Evolutionary conservation across 805 yeast genomes (phyloP).

Genomic region (Ogataea paradorogensis): DNA sequence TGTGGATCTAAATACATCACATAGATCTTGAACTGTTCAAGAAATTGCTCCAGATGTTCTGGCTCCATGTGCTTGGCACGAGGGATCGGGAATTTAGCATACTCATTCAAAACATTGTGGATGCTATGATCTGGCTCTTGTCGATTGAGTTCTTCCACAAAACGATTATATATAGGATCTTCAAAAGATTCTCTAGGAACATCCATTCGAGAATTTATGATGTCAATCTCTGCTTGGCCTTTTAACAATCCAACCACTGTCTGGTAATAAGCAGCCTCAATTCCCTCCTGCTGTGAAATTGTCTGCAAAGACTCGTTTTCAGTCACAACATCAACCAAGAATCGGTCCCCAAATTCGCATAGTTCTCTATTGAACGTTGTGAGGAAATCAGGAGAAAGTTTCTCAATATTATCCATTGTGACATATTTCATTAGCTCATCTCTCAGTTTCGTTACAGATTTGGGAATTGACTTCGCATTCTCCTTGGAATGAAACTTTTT

Average conservation of each 20-base stretch:
- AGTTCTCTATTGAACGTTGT: slow-evolving; percentile 13
- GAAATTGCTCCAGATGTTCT: slow-evolving; percentile 22
- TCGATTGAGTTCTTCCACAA: slow-evolving; percentile 9
- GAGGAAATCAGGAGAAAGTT: slow-evolving; percentile 20
- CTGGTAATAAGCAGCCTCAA: slow-evolving; percentile 19
- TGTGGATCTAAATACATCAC: slow-evolving; percentile 11
- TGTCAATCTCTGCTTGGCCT: slow-evolving; percentile 15
- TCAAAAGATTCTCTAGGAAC: slow-evolving; percentile 11
- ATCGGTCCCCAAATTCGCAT: slow-evolving; percentile 21
- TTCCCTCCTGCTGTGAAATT: slow-evolving; percentile 15
- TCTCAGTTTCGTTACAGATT: slow-evolving; percentile 12
- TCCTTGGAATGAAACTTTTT: slow-evolving; percentile 6
- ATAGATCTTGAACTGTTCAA: slow-evolving; percentile 14
- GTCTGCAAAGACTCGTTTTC: slow-evolving; percentile 15
- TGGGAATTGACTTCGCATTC: neutral
- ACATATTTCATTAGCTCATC: slow-evolving; percentile 17
- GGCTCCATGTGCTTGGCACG: slow-evolving; percentile 18
- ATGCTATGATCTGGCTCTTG: slow-evolving; percentile 5
- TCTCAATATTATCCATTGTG: slow-evolving; percentile 13
- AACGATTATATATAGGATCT: slow-evolving; percentile 10
- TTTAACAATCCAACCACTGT: slow-evolving; percentile 17
- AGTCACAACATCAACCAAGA: slow-evolving; percentile 15
- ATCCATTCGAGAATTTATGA: slow-evolving; percentile 12
- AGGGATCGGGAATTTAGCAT: slow-evolving; percentile 21
- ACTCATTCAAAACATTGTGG: slow-evolving; percentile 11